Conservation (phyloP, 2,329 filamentous ascomycete species). For the Podosphaera aphanis region DNA sequence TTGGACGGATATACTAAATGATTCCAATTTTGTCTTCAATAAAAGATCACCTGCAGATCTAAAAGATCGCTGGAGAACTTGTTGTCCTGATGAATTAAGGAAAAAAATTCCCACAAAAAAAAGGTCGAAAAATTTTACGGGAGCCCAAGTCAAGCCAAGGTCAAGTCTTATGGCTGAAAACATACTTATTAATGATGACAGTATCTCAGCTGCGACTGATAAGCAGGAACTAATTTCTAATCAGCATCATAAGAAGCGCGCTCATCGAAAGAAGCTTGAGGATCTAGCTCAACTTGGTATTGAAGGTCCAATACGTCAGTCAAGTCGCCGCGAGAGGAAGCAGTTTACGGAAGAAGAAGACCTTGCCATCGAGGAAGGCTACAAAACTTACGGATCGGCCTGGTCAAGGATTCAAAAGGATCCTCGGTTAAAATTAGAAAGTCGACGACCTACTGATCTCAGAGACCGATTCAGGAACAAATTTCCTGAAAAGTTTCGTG, state of each 20-base stretch:
- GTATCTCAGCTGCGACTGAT: conserved; percentile 10
- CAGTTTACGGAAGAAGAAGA: conserved; percentile 41
- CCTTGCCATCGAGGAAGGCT: conserved; percentile 34
- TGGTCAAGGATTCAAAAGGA: conserved; percentile 45
- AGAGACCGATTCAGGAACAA: conserved; percentile 41
- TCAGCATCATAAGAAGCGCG: conserved; percentile 26
- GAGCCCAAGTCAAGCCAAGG: conserved; percentile 18
- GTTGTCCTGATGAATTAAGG: conserved; percentile 35
- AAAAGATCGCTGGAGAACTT: conserved; percentile 43
- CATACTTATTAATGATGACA: conserved; percentile 20
- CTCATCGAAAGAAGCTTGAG: conserved; percentile 31
- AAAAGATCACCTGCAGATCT: conserved; percentile 36
- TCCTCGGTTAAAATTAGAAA: conserved; percentile 30
- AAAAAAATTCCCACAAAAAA: conserved; percentile 14
- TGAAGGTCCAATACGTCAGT: conserved; percentile 36
- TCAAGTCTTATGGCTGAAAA: conserved; percentile 30
- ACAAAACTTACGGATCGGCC: conserved; percentile 34
- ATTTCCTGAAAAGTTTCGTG: conserved; percentile 30
- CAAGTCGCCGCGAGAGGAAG: conserved; percentile 32
- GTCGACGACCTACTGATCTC: conserved; percentile 36
- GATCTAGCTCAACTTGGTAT: conserved; percentile 35
- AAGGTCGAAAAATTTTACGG: conserved; percentile 1
- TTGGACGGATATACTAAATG: conserved; percentile 41
- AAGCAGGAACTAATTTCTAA: conserved; percentile 5
- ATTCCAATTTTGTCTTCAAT: conserved; percentile 35